Evolutionary conservation across 1,284 basidiomycete genomes (phyloP), one percentile per base, ranked within the genome.

Genomic region (Leucoagaricus sp.): DNA sequence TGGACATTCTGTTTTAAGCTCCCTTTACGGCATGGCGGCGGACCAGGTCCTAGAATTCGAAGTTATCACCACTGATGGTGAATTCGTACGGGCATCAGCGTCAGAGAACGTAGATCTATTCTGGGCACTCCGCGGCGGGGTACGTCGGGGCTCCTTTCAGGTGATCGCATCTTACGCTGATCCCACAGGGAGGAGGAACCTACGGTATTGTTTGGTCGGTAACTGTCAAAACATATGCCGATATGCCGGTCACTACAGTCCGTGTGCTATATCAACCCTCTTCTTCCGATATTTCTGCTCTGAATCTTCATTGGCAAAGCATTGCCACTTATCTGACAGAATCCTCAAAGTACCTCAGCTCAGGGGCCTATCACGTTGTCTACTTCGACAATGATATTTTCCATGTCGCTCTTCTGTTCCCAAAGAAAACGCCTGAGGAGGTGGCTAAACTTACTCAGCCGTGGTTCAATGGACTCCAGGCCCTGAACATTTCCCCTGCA

Each of bases 51-150:
- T 81, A 49, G 61, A 75, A 48, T 71, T 72, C 53, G 69, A 67
- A 10, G 62, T 76, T 19, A 69, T 79, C 41, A 69, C 69, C 5
- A 65, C 75, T 4, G 58, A 64, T 42, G 77, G 76, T 6, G 57
- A 65, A 21, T 61, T 65, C 45, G 59, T 72, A 23, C 69, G 63
- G 28, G 74, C 67, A 23, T 75, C 76, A 57, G 55, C 64, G 5
- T 62, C 68, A 44, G 55, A 65, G 7, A 64, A 76, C 59, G 8
- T 65, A 1, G 75, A 77, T 55, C 67, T 81, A 3, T 81, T 79
- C 65, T 82, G 76, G 72, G 79, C 78, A 0, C 60, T 82, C 29
- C 69, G 75, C 19, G 80, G 79, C 0, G 79, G 79, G 1, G 79
- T 51, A 29, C 26, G 55, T 49, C n/a, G 23, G 15, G 6, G 23